Percentiles rank a stretch among this genome's conserved stretches.
Conservation (phyloP, 805 yeast species). For the Komagataella pastoris region DNA sequence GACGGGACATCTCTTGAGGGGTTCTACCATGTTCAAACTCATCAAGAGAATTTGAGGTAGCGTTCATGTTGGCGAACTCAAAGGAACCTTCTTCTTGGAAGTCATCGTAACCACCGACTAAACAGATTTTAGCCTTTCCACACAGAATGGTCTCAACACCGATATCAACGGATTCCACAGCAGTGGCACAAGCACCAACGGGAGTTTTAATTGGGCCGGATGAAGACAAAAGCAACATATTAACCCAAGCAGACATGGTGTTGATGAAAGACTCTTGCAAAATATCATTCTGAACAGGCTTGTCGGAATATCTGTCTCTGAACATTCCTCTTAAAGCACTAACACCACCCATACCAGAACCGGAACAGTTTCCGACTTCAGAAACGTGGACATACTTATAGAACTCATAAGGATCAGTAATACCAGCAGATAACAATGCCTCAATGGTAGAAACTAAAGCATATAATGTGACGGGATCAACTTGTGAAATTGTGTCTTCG, state of each 20-base stretch:
- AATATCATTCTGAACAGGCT: slow-evolving; percentile 93
- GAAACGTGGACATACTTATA: slow-evolving; percentile 97
- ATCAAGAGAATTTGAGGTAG: slow-evolving; percentile 80
- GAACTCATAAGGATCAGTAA: slow-evolving; percentile 97
- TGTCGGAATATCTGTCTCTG: slow-evolving; percentile 84
- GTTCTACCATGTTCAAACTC: slow-evolving; percentile 95
- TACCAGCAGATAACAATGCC: slow-evolving; percentile 87
- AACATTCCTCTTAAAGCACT: slow-evolving; percentile 95
- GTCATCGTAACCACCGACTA: slow-evolving; percentile 99
- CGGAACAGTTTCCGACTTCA: slow-evolving; percentile 98
- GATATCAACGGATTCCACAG: slow-evolving; percentile 91
- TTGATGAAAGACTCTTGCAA: slow-evolving; percentile 97
- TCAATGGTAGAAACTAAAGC: slow-evolving; percentile 92
- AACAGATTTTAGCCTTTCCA: slow-evolving; percentile 91
- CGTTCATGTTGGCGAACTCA: slow-evolving; percentile 98
- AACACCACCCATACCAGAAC: slow-evolving; percentile 99
- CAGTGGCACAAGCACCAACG: slow-evolving; percentile 99
- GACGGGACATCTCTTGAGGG: slow-evolving; percentile 97
- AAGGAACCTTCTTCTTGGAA: slow-evolving; percentile 98
- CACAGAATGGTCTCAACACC: slow-evolving; percentile 90
- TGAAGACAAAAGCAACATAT: slow-evolving; percentile 91
- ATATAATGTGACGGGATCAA: slow-evolving; percentile 88
- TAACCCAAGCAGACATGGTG: slow-evolving; percentile 99
- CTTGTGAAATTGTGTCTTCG: slow-evolving; percentile 87
- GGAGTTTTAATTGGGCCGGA: slow-evolving; percentile 99